These are phyloP conservation scores for Epichloe glyceriae DNA, from an alignment of 2,329 filamentous ascomycete genomes.

Conservation along the genomic window DNA sequence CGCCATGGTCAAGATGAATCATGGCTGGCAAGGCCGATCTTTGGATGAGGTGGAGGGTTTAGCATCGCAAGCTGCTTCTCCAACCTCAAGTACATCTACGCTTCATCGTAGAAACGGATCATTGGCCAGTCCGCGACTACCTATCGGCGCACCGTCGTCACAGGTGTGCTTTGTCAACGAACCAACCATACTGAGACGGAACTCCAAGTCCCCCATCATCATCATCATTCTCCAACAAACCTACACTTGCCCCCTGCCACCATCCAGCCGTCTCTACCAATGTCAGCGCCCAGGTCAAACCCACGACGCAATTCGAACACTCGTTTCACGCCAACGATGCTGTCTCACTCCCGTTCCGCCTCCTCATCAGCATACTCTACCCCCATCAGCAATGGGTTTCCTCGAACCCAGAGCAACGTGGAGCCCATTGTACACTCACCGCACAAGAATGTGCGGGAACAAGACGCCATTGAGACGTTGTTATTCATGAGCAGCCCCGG, in stretches of 20 bases:
- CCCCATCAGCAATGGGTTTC: slow-evolving; percentile 14
- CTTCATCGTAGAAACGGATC: slow-evolving; percentile 36
- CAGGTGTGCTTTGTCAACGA: slow-evolving; percentile 15
- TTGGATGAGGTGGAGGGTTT: slow-evolving; percentile 67
- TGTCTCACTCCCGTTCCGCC: slow-evolving; percentile 35
- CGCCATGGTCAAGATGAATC: slow-evolving; percentile 85
- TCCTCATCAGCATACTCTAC: slow-evolving; percentile 30
- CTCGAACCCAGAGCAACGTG: slow-evolving; percentile 23
- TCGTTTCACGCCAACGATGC: slow-evolving; percentile 34
- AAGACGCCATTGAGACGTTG: slow-evolving; percentile 69
- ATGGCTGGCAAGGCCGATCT: slow-evolving; percentile 71
- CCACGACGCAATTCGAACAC: slow-evolving; percentile 38
- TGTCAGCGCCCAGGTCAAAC: slow-evolving; percentile 21
- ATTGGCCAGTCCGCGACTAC: slow-evolving; percentile 41
- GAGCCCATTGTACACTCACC: slow-evolving; percentile 2
- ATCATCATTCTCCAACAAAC: slow-evolving; percentile 19
- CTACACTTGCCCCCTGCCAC: slow-evolving; percentile 39
- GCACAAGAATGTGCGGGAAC: slow-evolving; percentile 37
- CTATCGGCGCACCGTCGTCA: slow-evolving; percentile 19
- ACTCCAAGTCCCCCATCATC: slow-evolving; percentile 27
- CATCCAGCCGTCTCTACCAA: slow-evolving; percentile 35
- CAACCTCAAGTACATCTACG: slow-evolving; percentile 44
- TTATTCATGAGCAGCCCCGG: slow-evolving; percentile 73
- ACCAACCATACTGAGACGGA: slow-evolving; percentile 11
- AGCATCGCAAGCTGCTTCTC: slow-evolving; percentile 55